Evolutionary conservation across 73 alveolate genomes (phyloP).

Genomic region (Paramecium pentaurelia): DNA sequence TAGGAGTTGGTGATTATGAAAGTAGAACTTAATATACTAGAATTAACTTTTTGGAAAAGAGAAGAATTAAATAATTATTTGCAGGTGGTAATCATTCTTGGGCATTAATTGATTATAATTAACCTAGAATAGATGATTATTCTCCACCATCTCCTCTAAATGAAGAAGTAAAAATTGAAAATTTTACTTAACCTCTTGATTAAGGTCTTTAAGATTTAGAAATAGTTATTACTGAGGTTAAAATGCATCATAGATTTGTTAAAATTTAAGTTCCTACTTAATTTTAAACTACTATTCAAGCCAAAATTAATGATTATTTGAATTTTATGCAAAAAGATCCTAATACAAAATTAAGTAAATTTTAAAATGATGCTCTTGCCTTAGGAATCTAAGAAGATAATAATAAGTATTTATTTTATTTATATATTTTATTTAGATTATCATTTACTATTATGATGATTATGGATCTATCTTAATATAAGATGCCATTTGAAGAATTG

Average conservation of each 20-base stretch:
- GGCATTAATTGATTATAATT: slow-evolving; percentile 85
- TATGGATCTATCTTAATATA: neutral
- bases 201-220: slow-evolving; percentile 14
- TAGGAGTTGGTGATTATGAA: slow-evolving; percentile 88
- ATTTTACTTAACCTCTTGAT: neutral
- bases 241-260: slow-evolving; percentile 10
- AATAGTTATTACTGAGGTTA: slow-evolving; percentile 8
- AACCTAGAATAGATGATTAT: slow-evolving; percentile 83
- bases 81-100: slow-evolving; percentile 98
- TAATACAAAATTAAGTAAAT: neutral
- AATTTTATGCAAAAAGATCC: slow-evolving; percentile 23
- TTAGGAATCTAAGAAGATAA: neutral
- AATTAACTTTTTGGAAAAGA: slow-evolving; percentile 74
- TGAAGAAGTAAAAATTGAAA: neutral
- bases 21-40: slow-evolving; percentile 81
- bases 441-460: slow-evolving; percentile 11
- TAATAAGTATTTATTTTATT: neutral
- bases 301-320: slow-evolving; percentile 16
- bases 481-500: neutral
- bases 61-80: slow-evolving; percentile 80
- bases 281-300: neutral
- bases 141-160: slow-evolving; percentile 66
- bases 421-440: neutral
- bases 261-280: neutral
- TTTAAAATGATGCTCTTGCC: neutral